A percentile compares a stretch with the other conserved stretches of the same genome.
These are phyloP conservation scores for Daedalea quercina DNA, from an alignment of 768 basidiomycete species.

Conservation along the genomic window DNA sequence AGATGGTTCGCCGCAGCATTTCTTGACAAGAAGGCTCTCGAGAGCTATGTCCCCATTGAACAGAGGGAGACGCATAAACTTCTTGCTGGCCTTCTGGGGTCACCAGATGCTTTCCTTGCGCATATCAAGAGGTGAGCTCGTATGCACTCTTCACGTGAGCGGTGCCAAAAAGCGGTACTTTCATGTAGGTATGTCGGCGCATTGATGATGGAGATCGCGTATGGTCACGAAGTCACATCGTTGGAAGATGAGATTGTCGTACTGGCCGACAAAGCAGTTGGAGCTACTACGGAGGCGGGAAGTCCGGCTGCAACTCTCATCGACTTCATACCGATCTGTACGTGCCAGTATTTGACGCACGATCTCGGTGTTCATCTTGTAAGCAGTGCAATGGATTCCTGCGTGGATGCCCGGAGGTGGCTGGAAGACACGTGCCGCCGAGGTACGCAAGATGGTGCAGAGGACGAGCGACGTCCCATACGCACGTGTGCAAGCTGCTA, in stretches of 20 bases:
- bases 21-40: constrained; percentile 7
- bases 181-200: constrained; percentile 21
- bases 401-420: constrained; percentile 13
- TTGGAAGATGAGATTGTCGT: constrained; percentile 22
- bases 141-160: neutral
- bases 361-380: no score
- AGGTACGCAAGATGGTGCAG: neutral
- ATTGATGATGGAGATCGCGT: constrained; percentile 25
- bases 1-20: constrained; percentile 22
- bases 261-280: constrained; percentile 11
- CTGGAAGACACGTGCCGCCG: constrained; percentile 9
- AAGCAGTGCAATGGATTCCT: constrained; percentile 12
- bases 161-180: neutral
- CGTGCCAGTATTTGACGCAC: neutral
- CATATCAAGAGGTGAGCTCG: constrained; percentile 14
- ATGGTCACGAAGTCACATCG: constrained; percentile 23
- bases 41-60: constrained; percentile 18
- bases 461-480: constrained; percentile 2
- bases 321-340: constrained; percentile 17
- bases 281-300: constrained; percentile 8
- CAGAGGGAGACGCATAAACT: constrained; percentile 20
- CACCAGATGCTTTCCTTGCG: constrained; percentile 19
- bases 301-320: constrained; percentile 14
- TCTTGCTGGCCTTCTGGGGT: constrained; percentile 19
- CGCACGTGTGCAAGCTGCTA: constrained; percentile 8